Conservation (phyloP, 139 green algal genomes). For the Astrephomene gubernaculifera region DNA sequence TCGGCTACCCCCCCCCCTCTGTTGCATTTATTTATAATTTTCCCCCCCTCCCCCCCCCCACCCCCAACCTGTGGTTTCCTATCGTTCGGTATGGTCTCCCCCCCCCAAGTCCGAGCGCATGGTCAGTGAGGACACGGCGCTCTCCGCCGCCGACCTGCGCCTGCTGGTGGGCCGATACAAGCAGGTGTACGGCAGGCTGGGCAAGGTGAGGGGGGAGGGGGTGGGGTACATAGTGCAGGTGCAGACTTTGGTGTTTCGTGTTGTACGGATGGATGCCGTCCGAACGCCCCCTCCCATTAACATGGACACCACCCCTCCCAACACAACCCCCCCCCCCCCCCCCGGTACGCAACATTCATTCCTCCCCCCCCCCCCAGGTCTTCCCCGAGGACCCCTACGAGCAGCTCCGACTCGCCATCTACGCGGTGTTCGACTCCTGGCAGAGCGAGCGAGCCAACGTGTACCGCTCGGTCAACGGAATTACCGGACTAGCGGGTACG, state of each 20-base stretch:
- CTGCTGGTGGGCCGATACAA: constrained; percentile 86
- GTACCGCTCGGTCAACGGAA: constrained; percentile 85
- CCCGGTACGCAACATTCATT: background rate
- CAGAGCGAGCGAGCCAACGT: constrained; percentile 74
- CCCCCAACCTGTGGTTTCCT: background rate
- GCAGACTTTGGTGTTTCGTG: too few relatives aligned
- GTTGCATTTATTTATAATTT: too few relatives aligned
- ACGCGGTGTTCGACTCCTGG: constrained; percentile 84
- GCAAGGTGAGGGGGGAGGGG: constrained; percentile 27
- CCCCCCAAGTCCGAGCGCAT: constrained; percentile 24
- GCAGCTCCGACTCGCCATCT: constrained; percentile 77
- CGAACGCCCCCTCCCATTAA: too few relatives aligned
- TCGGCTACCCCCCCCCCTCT: background rate
- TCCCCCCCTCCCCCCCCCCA: background rate
- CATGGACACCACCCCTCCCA: too few relatives aligned
- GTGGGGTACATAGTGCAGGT: background rate
- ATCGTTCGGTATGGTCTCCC: too few relatives aligned
- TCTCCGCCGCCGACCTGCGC: constrained; percentile 78
- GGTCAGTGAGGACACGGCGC: constrained; percentile 80
- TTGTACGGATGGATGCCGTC: too few relatives aligned
- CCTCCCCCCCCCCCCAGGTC: constrained; percentile 26
- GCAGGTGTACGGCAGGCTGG: constrained; percentile 69
- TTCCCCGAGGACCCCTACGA: constrained; percentile 83
- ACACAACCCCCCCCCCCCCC: background rate
- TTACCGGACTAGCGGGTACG: constrained; percentile 84